A percentile compares a stretch with the other conserved stretches of the same genome.
Evolutionary conservation across 2,329 filamentous ascomycete genomes (phyloP).

Genomic region (Botrytis hyacinthi): DNA sequence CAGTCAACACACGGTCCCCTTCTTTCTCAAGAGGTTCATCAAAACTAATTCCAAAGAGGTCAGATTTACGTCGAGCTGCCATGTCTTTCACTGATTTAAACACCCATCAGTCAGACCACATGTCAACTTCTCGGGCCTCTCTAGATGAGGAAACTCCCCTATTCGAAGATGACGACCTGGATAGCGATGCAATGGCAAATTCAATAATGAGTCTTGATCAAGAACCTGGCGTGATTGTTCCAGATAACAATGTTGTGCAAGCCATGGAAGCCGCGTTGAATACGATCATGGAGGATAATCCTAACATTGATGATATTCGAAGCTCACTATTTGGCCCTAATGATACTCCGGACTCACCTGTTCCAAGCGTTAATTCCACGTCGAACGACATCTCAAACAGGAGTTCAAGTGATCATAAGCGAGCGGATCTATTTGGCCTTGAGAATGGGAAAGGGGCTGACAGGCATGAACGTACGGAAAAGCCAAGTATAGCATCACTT

Average conservation of each 20-base stretch:
- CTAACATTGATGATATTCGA: constrained; percentile 62
- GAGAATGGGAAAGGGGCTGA: constrained; percentile 43
- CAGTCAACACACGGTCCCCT: constrained; percentile 43
- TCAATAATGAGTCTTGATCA: constrained; percentile 80
- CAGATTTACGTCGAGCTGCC: constrained; percentile 57
- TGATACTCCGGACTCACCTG: constrained; percentile 41
- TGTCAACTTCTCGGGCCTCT: constrained; percentile 57
- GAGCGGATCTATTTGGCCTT: constrained; percentile 44
- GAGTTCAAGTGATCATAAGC: constrained; percentile 58
- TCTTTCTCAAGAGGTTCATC: constrained; percentile 49
- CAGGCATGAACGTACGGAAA: constrained; percentile 58
- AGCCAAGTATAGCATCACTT: constrained; percentile 85
- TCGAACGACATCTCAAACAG: constrained; percentile 60
- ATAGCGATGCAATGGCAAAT: constrained; percentile 65
- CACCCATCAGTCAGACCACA: constrained; percentile 40
- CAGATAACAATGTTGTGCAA: constrained; percentile 79
- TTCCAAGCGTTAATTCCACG: constrained; percentile 50
- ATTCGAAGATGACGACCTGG: constrained; percentile 80
- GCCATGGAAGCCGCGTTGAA: constrained; percentile 91
- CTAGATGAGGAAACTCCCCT: constrained; percentile 65
- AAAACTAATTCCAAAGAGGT: constrained; percentile 44
- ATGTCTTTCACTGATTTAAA: constrained; percentile 61
- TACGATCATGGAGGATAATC: constrained; percentile 83
- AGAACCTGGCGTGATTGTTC: constrained; percentile 57
- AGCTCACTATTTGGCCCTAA: constrained; percentile 65